Base-by-base conservation (phyloP, 257 asterid genomes). In the Asclepias syriaca region DNA sequence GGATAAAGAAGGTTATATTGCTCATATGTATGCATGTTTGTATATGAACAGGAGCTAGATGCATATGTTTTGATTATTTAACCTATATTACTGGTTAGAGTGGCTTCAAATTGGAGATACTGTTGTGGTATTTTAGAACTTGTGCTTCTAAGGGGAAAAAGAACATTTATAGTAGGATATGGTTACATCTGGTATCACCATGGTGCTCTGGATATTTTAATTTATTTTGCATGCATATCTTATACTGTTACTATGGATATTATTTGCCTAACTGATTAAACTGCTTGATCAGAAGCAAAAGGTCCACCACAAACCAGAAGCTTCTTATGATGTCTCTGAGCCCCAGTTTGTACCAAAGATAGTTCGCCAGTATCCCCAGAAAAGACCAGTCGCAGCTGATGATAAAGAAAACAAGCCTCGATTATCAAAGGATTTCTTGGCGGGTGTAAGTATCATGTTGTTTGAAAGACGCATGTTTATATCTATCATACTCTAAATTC, bases 1-100 rank as follows among this genome's bases (percentile, higher is more conserved):
- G 97, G 29, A 63, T 89, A 54, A 95, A 81, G 85, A 95, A 95
- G 96, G 98, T 95, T 68, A 55, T 22, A 27, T 40, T 29, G 1
- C 18, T 24, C 68, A 73, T 40, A 29, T 37, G 7, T 24, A 21
- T 34, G 39, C 39, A 34, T 50, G 14, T 29, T 1, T 19, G 59
- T 54, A 24, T 19, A 54, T 54, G 21, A 19, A 13, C 11, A 19
- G 24, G 46, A 11, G 50, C 11, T 54, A 14, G 46, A 48, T 50
- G 55, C 43, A 43, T 40, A 59, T 5, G 22, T 34, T 13, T 24
- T 45, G 8, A 45, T 12, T 2, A 39, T 4, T 15, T 58, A 66
- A 66, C 32, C 27, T 53, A 8, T 45, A 12, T 49, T 22, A 39
- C 37, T 48, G 16, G 1, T 15, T 60, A 53, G 57, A 53, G 6